A percentile compares a stretch with the other conserved stretches of the same genome.
phyloP scores from a whole-genome alignment of 345 rosid species.

The Pistacia integerrima region DNA sequence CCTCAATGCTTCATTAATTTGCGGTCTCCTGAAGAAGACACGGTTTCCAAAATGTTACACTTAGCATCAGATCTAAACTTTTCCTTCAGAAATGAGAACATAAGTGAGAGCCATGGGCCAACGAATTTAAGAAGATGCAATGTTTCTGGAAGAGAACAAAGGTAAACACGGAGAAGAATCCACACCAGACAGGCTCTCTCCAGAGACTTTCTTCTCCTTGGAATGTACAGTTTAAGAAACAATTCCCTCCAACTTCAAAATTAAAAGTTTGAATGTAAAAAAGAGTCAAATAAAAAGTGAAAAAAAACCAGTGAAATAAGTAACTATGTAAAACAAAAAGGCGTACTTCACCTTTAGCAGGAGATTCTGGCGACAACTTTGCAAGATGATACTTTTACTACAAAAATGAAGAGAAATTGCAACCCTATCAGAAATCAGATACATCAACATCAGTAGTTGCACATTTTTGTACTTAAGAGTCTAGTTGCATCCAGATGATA shows the following conservation, averaged over 20 bases:
- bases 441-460: constrained; percentile 1
- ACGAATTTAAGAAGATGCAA: not conserved
- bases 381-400: not conserved
- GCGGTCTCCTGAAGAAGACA: constrained; percentile 22
- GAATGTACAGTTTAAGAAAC: not conserved
- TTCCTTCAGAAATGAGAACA: not conserved
- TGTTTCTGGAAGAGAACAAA: not conserved
- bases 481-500: not conserved
- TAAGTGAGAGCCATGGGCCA: not conserved
- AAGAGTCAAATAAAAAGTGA: not conserved
- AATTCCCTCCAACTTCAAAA: not conserved
- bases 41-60: not conserved
- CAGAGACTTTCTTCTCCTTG: not conserved
- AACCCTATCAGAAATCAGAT: not conserved
- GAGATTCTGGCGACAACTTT: constrained; percentile 13
- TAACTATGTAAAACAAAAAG: not conserved
- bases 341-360: constrained; percentile 21
- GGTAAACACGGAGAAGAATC: constrained; percentile 22
- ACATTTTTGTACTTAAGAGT: too few species aligned
- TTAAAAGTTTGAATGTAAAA: not conserved
- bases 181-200: constrained; percentile 14
- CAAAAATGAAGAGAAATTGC: not conserved
- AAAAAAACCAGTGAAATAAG: not conserved
- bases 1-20: constrained; percentile 22
- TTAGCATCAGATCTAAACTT: not conserved